Evolutionary conservation across 164 flowering plant species (phyloP), one percentile per base, ranked within the genome.

Genomic region (Macadamia integrifolia): DNA sequence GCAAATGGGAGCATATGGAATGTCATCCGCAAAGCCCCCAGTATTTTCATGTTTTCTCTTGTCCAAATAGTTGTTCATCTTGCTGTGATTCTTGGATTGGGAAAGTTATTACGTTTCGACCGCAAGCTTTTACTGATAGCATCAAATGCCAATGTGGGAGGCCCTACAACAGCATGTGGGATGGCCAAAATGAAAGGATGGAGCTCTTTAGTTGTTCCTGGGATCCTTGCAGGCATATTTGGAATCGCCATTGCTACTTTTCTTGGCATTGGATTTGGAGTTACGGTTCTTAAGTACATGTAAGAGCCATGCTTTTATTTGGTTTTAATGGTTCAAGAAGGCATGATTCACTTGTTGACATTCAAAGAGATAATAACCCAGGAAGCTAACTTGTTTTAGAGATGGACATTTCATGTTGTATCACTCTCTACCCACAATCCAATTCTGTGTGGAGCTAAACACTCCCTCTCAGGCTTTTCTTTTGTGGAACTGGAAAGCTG

Each of bases 151-250:
- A 93, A 93, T 62, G 80, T 93, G 29, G 98, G 96, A 64, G 97
- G 98, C 64, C 97, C 97, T 35, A 88, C 98, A 43, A 91, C 96
- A 50, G 98, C 97, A 0, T 88, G 91, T 72, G 98, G 94, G 31
- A 93, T 93, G 97, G 97, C 97, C 64, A 90, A 84, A 4, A 87
- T 96, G 46, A 86, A 93, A 77, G 96, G 96, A 60, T 93, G 98
- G 97, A 53, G 71, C 23, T 89, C 98, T 50, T 61, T 91, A 68
- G 76, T 90, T 60, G 88, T 93, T 65, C 98, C 96, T 29, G 89
- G 84, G 3, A 86, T 93, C 79, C 91, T 91, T 67, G 92, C 85
- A 3, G 98, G 98, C 66, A 86, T 91, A 67, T 88, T 90, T 73
- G 97, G 98, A 28, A 73, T 87, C 57, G 69, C 93, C 14, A 85